Percentiles rank a stretch among this genome's conserved stretches.
phyloP scores from a whole-genome alignment of 106 monocot species.

The Allium sativum region DNA sequence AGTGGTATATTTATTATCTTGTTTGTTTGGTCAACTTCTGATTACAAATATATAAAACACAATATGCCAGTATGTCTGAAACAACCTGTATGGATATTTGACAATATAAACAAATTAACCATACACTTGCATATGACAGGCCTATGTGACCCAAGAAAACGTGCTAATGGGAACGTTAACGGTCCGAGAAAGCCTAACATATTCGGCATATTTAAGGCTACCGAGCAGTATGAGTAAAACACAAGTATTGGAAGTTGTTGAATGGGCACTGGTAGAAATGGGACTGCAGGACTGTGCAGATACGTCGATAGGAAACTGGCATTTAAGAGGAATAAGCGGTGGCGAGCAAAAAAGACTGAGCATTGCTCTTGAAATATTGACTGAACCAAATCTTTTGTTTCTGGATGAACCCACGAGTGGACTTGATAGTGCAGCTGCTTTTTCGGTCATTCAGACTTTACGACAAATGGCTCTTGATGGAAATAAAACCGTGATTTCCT shows the following conservation, averaged over 20 bases:
- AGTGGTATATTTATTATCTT: conserved; percentile 32
- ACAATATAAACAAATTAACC: too few species aligned
- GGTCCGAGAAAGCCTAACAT: conserved; percentile 66
- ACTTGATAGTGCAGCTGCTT: conserved; percentile 80
- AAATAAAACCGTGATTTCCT: conserved; percentile 70
- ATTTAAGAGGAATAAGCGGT: conserved; percentile 81
- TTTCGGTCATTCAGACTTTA: conserved; percentile 65
- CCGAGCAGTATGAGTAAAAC: conserved; percentile 33
- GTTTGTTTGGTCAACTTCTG: neutral
- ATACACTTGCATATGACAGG: conserved; percentile 21
- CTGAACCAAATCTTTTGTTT: conserved; percentile 64
- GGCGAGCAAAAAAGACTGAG: conserved; percentile 92
- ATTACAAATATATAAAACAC: too few species aligned
- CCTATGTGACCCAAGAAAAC: conserved; percentile 92
- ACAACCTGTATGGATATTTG: too few species aligned
- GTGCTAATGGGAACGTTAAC: conserved; percentile 72
- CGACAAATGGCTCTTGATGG: conserved; percentile 75
- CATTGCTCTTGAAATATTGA: conserved; percentile 78
- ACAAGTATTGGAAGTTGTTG: conserved; percentile 34
- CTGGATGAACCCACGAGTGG: conserved; percentile 96
- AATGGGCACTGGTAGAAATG: conserved; percentile 67
- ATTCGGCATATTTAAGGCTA: conserved; percentile 75
- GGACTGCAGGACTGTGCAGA: conserved; percentile 76
- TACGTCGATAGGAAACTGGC: conserved; percentile 76
- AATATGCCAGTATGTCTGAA: too few species aligned